Conservation (phyloP, 2,329 filamentous ascomycete genomes). For the Ophioceras dolichostomum region DNA sequence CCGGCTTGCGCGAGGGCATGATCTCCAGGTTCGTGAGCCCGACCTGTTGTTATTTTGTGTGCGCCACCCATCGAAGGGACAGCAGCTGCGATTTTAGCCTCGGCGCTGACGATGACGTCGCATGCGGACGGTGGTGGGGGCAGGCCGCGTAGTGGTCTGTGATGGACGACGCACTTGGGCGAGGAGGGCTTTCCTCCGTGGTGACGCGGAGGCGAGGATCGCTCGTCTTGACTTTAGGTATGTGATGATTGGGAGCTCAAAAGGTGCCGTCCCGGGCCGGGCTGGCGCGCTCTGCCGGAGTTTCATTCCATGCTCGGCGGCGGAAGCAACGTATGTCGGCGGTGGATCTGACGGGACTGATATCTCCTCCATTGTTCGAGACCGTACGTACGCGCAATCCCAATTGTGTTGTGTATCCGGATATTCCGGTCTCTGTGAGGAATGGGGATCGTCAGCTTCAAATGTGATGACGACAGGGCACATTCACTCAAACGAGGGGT, state of each 20-base stretch:
- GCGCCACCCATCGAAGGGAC: neutral
- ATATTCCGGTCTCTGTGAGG: too few relatives aligned
- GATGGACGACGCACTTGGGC: constrained; percentile 47
- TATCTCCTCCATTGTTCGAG: constrained; percentile 1
- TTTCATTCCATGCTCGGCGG: constrained; percentile 23
- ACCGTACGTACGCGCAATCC: too few relatives aligned
- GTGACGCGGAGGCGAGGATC: constrained; percentile 83
- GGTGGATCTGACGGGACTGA: constrained; percentile 24
- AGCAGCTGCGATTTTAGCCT: too few relatives aligned
- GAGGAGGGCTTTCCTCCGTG: constrained; percentile 71
- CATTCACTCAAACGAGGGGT: too few relatives aligned
- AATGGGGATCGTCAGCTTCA: too few relatives aligned
- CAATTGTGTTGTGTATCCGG: too few relatives aligned
- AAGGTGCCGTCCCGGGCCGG: constrained; percentile 45
- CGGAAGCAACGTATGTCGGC: constrained; percentile 29
- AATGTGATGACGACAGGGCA: too few relatives aligned
- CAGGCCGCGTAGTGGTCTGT: too few relatives aligned
- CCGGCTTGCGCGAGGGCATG: constrained; percentile 68
- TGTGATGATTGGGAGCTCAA: constrained; percentile 69
- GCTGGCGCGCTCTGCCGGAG: constrained; percentile 21
- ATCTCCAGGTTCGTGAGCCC: constrained; percentile 76
- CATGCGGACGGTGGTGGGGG: too few relatives aligned
- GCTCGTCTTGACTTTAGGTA: constrained; percentile 68
- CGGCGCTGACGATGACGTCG: too few relatives aligned
- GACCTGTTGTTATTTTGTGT: constrained; percentile 44